Conservation (phyloP, 257 asterid species). For the Nyctanthes arbortristis region DNA sequence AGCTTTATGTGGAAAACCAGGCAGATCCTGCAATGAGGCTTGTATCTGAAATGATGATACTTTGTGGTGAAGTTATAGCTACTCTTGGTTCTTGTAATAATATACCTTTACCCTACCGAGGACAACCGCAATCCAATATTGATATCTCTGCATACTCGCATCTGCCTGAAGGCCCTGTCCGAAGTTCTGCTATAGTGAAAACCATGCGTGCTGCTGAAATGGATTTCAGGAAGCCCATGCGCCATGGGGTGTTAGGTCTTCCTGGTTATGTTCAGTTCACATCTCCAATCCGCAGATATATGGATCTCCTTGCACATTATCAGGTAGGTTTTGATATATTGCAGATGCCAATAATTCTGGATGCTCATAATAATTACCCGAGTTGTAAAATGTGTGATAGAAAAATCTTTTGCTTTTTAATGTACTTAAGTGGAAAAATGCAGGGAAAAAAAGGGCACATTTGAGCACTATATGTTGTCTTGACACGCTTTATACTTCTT, state of each 20-base stretch:
- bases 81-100: slow-evolving; percentile 72
- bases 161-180: slow-evolving; percentile 97
- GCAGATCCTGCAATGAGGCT: slow-evolving; percentile 93
- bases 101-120: slow-evolving; percentile 84
- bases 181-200: slow-evolving; percentile 81
- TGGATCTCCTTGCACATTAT: slow-evolving; percentile 95
- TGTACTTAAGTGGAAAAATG: background rate
- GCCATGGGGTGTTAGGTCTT: slow-evolving; percentile 91
- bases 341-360: slow-evolving; percentile 15
- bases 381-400: background rate
- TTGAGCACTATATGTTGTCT: too few species aligned
- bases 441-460: too few species aligned
- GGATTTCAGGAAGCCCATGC: slow-evolving; percentile 90
- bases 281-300: slow-evolving; percentile 93
- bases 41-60: slow-evolving; percentile 97
- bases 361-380: background rate
- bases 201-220: slow-evolving; percentile 93
- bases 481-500: too few species aligned
- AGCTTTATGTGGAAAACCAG: slow-evolving; percentile 89
- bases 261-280: slow-evolving; percentile 99
- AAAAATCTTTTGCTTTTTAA: background rate
- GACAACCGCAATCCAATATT: slow-evolving; percentile 91
- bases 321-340: slow-evolving; percentile 51
- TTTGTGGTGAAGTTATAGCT: slow-evolving; percentile 96
- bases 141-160: slow-evolving; percentile 80